Conservation (phyloP, 257 asterid species). For the Plectranthus barbatus region DNA sequence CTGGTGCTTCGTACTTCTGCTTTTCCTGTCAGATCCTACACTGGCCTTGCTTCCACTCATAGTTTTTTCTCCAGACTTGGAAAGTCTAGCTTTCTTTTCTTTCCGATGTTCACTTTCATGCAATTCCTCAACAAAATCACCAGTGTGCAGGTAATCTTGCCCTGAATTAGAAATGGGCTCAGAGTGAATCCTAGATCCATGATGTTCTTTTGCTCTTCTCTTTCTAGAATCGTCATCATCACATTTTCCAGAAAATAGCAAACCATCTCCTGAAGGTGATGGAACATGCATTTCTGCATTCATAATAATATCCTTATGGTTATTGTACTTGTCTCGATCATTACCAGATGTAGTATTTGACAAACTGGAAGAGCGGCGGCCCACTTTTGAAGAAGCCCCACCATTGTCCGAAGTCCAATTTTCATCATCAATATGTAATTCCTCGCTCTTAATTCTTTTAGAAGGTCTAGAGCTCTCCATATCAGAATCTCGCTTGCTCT, state of each 20-base stretch:
- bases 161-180: constrained; percentile 24
- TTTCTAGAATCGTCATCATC: constrained; percentile 48
- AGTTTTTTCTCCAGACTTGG: constrained; percentile 59
- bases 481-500: constrained; percentile 51
- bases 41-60: constrained; percentile 37
- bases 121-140: constrained; percentile 33
- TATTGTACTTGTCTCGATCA: constrained; percentile 32
- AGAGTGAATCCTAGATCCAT: constrained; percentile 22
- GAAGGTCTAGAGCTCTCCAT: constrained; percentile 47
- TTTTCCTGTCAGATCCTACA: constrained; percentile 32
- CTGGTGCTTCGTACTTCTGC: constrained; percentile 33
- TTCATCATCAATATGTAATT: constrained; percentile 37
- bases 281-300: constrained; percentile 32
- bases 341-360: constrained; percentile 36
- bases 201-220: constrained; percentile 47
- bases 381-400: constrained; percentile 46
- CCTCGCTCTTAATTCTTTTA: constrained; percentile 63
- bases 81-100: constrained; percentile 70
- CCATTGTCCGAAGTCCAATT: constrained; percentile 47
- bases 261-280: constrained; percentile 38
- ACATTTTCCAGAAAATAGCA: constrained; percentile 27
- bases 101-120: constrained; percentile 44
- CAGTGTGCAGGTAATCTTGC: constrained; percentile 30
- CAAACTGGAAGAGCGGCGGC: constrained; percentile 43
- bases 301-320: constrained; percentile 31